Base-by-base conservation (phyloP, 345 rosid species). In the Eucalyptus decipiens region DNA sequence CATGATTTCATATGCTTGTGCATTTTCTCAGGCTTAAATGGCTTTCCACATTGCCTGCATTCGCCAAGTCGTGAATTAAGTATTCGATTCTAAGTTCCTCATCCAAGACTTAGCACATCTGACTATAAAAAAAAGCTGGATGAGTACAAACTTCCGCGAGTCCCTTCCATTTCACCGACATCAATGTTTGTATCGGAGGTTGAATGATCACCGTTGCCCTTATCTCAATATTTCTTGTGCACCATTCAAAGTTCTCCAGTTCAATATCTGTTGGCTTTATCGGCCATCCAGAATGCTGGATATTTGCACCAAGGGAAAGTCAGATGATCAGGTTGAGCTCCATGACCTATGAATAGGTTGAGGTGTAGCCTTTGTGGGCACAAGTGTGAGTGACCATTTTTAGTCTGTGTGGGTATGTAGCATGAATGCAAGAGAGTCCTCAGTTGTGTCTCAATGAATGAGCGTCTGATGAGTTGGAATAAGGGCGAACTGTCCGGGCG, bases 1-100 rank as follows among this genome's bases (percentile, higher is more conserved):
- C 99, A 97, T 14, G 93, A 87, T 91, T 93, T 94, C 99, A 97
- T 97, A 91, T 97, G 97, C 21, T 93, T 90, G 89, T 95, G 95
- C 94, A 95, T 56, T 91, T 93, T 97, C 92, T 96, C 96, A 5
- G 99, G 99, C 90, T 90, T 95, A 87, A 97, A 97, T 19, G 91
- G 50, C 93, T 95, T 94, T 72, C 96, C 94, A 88, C 99, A 96
- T 90, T 95, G 99, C 94, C 99, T 97, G 92, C 92, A 88, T 87
- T 87, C 86, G 19, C 81, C 81, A 72, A 72, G 43, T 72, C 43
- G 18, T 83, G 6, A 23, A n/a, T 50, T 28, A 49, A 88, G 47
- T 69, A 32, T 52, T 50, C 54, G 43, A 72, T 19, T 34, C 37
- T 19, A 9, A 18, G 43, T 72, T n/a, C 43, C 43, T 34, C 43